Base-by-base conservation (phyloP, 2,329 filamentous ascomycete species). In the Diaporthe sp. region DNA sequence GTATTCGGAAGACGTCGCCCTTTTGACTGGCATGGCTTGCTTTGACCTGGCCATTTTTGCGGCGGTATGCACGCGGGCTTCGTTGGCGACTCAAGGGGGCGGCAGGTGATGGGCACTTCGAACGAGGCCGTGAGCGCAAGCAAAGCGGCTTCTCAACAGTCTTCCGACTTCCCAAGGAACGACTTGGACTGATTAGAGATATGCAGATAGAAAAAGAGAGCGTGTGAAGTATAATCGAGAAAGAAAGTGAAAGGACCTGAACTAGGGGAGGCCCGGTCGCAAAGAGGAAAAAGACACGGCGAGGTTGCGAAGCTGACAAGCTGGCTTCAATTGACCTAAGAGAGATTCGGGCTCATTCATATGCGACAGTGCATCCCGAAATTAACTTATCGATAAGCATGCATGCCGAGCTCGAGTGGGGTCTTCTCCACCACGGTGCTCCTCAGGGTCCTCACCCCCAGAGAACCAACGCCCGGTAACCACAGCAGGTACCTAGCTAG, bases 21-120 rank as follows among this genome's bases (percentile, higher is more conserved):
- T 91, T 82, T 91, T 90, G 75, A 93, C 84, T 13, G 94, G 92
- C 67, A 86, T 87, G 53, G 89, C 86, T 84, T 94, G 92, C 84
- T 95, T 95, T 73, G 89, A 90, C 80, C 93, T 91, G 76, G 93
- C 93, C 94, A 95, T 95, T 78, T n/a, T 57, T 58, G 71, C 46
- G 25, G 44, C 34, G 9, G 58, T 65, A 34, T 39, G 34, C 71
- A 46, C 17, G 39, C 9, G 15, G 25, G 4, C 2, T 55, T 22
- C 39, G 37, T 39, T 3, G n/a, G 57, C 46, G 44, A 53, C 4
- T 44, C 7, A 9, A 34, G 37, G 71, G 28, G 49, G 42, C 42
- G 17, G 31, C 19, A 53, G 60, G 53, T 57, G 25, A 34, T 70
- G 72, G n/a, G 37, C 72, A 62, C 15, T 44, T 37, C 19, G 44